Percentiles rank a stretch among this genome's conserved stretches.
Evolutionary conservation across 495 filamentous ascomycete species (phyloP).

Genomic region (Chaetomidium leptoderma): DNA sequence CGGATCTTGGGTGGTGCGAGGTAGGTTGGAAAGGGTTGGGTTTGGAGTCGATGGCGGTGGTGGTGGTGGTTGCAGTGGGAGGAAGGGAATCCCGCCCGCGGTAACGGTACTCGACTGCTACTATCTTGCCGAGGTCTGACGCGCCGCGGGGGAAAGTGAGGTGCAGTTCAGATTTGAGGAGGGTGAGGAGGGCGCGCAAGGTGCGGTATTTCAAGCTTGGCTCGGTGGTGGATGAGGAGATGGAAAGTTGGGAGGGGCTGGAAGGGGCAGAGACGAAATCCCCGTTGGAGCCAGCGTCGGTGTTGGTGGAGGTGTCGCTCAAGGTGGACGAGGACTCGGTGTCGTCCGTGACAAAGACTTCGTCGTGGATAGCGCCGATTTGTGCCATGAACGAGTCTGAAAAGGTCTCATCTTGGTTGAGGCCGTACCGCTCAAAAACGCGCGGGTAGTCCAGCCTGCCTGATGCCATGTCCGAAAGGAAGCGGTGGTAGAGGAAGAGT

Average conservation of each 20-base stretch:
- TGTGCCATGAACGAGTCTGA: constrained; percentile 77
- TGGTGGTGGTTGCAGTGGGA: constrained; percentile 11
- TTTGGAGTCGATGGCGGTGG: background rate
- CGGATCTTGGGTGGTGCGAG: background rate
- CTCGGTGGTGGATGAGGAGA: background rate
- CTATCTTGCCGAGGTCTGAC: constrained; percentile 49
- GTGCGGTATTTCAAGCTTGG: constrained; percentile 34
- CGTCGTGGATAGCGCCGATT: constrained; percentile 63
- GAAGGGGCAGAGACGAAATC: constrained; percentile 27
- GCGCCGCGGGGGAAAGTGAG: constrained; percentile 52
- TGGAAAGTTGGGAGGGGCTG: constrained; percentile 35
- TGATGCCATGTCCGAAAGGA: constrained; percentile 69
- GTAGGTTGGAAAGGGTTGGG: background rate
- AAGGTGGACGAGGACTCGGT: constrained; percentile 4
- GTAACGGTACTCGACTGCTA: constrained; percentile 61
- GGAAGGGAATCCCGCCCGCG: constrained; percentile 11
- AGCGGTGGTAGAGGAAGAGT: constrained; percentile 85
- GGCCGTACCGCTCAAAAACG: constrained; percentile 64
- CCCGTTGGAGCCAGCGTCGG: background rate
- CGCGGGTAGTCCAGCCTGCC: constrained; percentile 62
- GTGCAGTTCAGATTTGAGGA: constrained; percentile 47
- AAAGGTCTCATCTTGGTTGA: constrained; percentile 62
- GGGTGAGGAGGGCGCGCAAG: constrained; percentile 36
- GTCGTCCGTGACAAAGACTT: constrained; percentile 44
- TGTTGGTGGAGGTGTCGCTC: constrained; percentile 3